Percentiles rank a stretch among this genome's conserved stretches.
These are phyloP conservation scores for Lactarius pseudohatsudake DNA, from an alignment of 768 basidiomycete species.

Conservation along the genomic window DNA sequence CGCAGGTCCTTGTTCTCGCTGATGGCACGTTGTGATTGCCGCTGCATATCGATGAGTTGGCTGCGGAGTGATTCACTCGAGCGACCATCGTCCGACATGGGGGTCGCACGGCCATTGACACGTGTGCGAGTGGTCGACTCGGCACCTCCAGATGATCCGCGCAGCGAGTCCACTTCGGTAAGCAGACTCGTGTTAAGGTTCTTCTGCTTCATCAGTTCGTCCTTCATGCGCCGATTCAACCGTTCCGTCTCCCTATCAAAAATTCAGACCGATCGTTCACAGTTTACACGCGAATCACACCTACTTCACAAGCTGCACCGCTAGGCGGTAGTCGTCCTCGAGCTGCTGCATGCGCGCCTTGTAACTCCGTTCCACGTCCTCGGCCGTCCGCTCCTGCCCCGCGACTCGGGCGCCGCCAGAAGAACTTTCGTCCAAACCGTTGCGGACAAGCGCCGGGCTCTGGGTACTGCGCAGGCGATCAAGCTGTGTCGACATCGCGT, in stretches of 20 bases:
- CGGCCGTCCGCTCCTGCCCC: slow-evolving; percentile 76
- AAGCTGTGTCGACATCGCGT: slow-evolving; percentile 61
- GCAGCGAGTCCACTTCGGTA: slow-evolving; percentile 72
- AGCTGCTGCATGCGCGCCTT: slow-evolving; percentile 82
- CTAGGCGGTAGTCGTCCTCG: slow-evolving; percentile 94
- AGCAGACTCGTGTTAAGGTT: slow-evolving; percentile 75
- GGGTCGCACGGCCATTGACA: slow-evolving; percentile 76
- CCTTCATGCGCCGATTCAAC: slow-evolving; percentile 95
- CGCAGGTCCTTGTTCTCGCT: slow-evolving; percentile 77
- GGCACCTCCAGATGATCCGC: slow-evolving; percentile 52
- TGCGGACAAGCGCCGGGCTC: slow-evolving; percentile 45
- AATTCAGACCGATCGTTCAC: slow-evolving; percentile 26
- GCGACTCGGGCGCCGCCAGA: slow-evolving; percentile 47
- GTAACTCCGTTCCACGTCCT: slow-evolving; percentile 75
- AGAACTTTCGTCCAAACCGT: slow-evolving; percentile 37
- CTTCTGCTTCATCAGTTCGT: slow-evolving; percentile 92
- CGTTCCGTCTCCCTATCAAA: slow-evolving; percentile 86
- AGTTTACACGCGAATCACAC: slow-evolving; percentile 36
- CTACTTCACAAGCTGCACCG: slow-evolving; percentile 96
- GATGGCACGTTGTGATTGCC: slow-evolving; percentile 68
- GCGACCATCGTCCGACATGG: slow-evolving; percentile 66
- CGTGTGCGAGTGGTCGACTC: slow-evolving; percentile 52
- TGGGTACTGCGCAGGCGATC: slow-evolving; percentile 62
- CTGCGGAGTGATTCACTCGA: slow-evolving; percentile 56
- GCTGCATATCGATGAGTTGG: slow-evolving; percentile 76